Evolutionary conservation across 495 filamentous ascomycete genomes (phyloP), one percentile per base, ranked within the genome.

Genomic region (Penicillium argentinense): DNA sequence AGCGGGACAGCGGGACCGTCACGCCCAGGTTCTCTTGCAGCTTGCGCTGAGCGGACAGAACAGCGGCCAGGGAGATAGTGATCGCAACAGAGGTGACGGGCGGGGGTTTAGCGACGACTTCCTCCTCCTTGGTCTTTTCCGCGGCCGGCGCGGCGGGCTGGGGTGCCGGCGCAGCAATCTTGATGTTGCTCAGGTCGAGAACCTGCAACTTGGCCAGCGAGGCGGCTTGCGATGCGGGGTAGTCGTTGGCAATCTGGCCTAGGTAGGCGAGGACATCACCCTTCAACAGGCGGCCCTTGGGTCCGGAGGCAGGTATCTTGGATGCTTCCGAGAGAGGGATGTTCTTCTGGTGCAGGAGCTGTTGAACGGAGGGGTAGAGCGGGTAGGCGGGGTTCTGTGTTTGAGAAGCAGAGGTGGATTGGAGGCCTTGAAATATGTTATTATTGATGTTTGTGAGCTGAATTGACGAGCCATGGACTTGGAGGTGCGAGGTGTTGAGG

Each of bases 111-210:
- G 65, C 55, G 36, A 64, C 66, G 6, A 66, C 64, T 17, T 76
- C 60, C 46, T 77, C 66, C 3, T 54, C 42, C 16, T 59, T 57
- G 14, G 66, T 62, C 19, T n/a, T n/a, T n/a, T 66, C 55, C 11
- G 69, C 58, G n/a, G 69, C 61, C 13, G 73, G 64, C 27, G 64
- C 60, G 26, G 65, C 66, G 26, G 75, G 74, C 33, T 73, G 66
- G 30, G 77, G 71, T 17, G 82, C 69, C n/a, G 78, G 69, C 14
- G 85, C 83, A 16, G 84, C 83, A 47, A 90, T 73, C 76, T 96
- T 95, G 74, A 97, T 90, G 69, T 97, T 95, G 71, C 87, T 93
- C 43, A 97, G 80, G 66, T 97, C 95, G 19, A 98, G 79, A 63
- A 95, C 89, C 28, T 73, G 68, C 24, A 91, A 82, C 62, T 93